phyloP scores from a whole-genome alignment of 345 rosid species.

The Brassica cretica region DNA sequence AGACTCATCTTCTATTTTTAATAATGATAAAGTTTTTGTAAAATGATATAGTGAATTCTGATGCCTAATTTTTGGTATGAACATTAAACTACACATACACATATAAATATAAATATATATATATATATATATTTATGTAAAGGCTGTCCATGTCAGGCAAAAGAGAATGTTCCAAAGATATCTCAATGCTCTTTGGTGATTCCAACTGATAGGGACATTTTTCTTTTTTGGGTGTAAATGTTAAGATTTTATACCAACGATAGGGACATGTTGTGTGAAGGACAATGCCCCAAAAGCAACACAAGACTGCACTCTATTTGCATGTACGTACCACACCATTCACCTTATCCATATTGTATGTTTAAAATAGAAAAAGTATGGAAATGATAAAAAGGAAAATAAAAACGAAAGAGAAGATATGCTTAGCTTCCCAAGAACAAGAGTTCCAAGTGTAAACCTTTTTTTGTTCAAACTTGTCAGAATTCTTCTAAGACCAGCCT shows the following conservation, averaged over 20 bases:
- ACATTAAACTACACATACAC: neutral
- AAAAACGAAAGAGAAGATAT: slow-evolving; percentile 42
- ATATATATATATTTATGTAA: neutral
- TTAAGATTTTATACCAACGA: too few relatives aligned
- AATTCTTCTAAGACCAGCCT: slow-evolving; percentile 52
- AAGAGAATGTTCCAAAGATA: slow-evolving; percentile 37
- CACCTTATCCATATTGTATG: slow-evolving; percentile 28
- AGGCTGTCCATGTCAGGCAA: slow-evolving; percentile 28
- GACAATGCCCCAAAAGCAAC: slow-evolving; percentile 27
- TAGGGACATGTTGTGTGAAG: slow-evolving; percentile 8
- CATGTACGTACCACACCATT: slow-evolving; percentile 1
- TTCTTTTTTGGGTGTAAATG: too few relatives aligned
- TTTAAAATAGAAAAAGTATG: neutral
- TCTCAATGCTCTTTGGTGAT: slow-evolving; percentile 33
- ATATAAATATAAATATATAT: neutral
- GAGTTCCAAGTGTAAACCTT: slow-evolving; percentile 58
- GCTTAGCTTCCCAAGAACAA: slow-evolving; percentile 70
- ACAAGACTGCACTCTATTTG: neutral
- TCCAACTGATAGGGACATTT: slow-evolving; percentile 26
- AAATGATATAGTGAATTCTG: neutral
- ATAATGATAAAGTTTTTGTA: neutral
- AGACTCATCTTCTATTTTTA: neutral
- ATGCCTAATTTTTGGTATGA: slow-evolving; percentile 3
- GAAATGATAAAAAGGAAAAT: slow-evolving; percentile 25
- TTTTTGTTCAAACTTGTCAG: slow-evolving; percentile 83